These are phyloP conservation scores for Pistacia atlantica DNA, from an alignment of 345 rosid genomes.

Conservation along the genomic window DNA sequence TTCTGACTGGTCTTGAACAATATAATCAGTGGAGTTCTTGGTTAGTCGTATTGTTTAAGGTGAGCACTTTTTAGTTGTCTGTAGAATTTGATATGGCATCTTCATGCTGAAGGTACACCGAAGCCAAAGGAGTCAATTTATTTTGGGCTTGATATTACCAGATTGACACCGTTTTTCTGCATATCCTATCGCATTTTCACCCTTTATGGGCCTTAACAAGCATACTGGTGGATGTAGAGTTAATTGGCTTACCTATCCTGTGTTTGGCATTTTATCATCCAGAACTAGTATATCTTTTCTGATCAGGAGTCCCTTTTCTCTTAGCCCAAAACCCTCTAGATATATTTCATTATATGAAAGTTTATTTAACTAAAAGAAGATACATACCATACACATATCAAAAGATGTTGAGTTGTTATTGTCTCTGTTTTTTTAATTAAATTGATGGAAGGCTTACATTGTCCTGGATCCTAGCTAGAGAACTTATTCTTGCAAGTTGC, in stretches of 20 bases:
- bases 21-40: no score
- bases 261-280: neutral
- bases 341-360: no score
- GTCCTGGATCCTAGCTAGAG: no score
- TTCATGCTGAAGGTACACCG: neutral
- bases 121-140: neutral
- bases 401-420: neutral
- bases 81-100: neutral
- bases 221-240: neutral
- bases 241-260: neutral
- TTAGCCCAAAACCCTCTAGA: neutral
- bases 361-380: neutral
- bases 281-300: neutral
- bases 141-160: neutral
- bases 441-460: no score
- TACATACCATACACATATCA: neutral
- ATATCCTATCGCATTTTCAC: neutral
- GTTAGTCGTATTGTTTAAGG: no score
- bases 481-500: no score
- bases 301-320: neutral
- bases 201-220: neutral
- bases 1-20: neutral
- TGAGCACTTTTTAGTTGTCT: neutral
- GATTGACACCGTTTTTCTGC: neutral
- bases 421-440: no score